Percentiles rank a stretch among this genome's conserved stretches.
Evolutionary conservation across 2,329 filamentous ascomycete genomes (phyloP).

Genomic region (Fusarium udum): DNA sequence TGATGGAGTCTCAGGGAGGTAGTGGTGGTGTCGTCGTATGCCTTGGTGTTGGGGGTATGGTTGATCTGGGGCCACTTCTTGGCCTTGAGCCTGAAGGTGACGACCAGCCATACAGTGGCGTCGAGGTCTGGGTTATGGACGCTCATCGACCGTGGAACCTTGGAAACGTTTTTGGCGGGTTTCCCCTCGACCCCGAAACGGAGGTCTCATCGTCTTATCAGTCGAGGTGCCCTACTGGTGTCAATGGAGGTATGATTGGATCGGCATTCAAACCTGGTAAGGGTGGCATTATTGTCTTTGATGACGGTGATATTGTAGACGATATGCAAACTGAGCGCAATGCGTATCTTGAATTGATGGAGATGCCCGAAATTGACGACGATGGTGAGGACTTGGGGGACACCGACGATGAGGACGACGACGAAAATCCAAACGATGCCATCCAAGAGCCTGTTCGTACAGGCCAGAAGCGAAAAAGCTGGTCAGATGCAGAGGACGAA

Average conservation of each 20-base stretch:
- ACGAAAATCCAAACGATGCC: slow-evolving; percentile 44
- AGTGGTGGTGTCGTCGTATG: slow-evolving; percentile 91
- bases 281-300: slow-evolving; percentile 92
- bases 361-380: slow-evolving; percentile 91
- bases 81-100: slow-evolving; percentile 74
- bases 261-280: slow-evolving; percentile 78
- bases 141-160: slow-evolving; percentile 94
- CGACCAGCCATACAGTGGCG: slow-evolving; percentile 76
- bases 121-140: slow-evolving; percentile 95
- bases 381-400: slow-evolving; percentile 70
- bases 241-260: slow-evolving; percentile 77
- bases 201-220: slow-evolving; percentile 58
- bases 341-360: slow-evolving; percentile 84
- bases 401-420: slow-evolving; percentile 63
- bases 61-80: slow-evolving; percentile 83
- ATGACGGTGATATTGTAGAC: slow-evolving; percentile 94
- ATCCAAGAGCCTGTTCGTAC: slow-evolving; percentile 52
- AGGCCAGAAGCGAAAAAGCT: slow-evolving; percentile 82
- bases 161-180: slow-evolving; percentile 88
- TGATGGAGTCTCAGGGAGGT: slow-evolving; percentile 87
- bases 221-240: slow-evolving; percentile 68
- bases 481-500: slow-evolving; percentile 76
- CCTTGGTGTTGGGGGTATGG: slow-evolving; percentile 89
- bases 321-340: slow-evolving; percentile 78
- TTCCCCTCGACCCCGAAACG: slow-evolving; percentile 62